phyloP scores from a whole-genome alignment of 2,329 filamentous ascomycete genomes.

The Aspergillus pseudotamarii region DNA sequence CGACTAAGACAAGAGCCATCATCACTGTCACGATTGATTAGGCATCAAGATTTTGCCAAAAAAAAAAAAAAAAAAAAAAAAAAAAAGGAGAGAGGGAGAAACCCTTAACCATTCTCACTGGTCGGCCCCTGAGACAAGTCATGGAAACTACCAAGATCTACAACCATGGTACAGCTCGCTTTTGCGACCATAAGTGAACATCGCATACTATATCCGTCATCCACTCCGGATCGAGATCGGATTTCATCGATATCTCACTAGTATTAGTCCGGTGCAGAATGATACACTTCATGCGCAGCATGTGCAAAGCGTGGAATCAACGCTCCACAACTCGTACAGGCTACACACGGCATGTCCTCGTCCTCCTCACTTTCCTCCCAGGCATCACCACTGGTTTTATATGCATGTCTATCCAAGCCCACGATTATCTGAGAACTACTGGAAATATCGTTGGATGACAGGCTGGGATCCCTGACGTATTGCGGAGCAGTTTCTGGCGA shows the following conservation, averaged over 20 bases:
- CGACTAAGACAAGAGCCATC: too few relatives aligned
- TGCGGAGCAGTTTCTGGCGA: not conserved
- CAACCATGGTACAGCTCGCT: not conserved
- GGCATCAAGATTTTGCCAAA: not conserved
- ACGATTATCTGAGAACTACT: not conserved
- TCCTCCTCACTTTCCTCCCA: conserved; percentile 41
- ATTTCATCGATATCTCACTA: not conserved
- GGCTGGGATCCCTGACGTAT: not conserved
- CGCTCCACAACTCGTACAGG: conserved; percentile 49
- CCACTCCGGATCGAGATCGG: not conserved
- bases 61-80: not conserved
- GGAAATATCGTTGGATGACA: not conserved
- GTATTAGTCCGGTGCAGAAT: conserved; percentile 34
- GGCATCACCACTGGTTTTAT: conserved; percentile 23
- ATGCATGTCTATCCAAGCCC: not conserved
- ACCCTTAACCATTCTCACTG: not conserved
- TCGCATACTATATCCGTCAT: too few relatives aligned
- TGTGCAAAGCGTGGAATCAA: conserved; percentile 54
- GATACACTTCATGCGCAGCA: conserved; percentile 53
- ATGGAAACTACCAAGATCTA: not conserved
- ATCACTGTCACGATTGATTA: not conserved
- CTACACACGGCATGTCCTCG: conserved; percentile 31
- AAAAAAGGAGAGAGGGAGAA: not conserved
- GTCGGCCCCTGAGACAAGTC: not conserved
- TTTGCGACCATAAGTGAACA: not conserved